Base-by-base conservation (phyloP, 202 grass and related monocot species). In the Musa balbisiana region DNA sequence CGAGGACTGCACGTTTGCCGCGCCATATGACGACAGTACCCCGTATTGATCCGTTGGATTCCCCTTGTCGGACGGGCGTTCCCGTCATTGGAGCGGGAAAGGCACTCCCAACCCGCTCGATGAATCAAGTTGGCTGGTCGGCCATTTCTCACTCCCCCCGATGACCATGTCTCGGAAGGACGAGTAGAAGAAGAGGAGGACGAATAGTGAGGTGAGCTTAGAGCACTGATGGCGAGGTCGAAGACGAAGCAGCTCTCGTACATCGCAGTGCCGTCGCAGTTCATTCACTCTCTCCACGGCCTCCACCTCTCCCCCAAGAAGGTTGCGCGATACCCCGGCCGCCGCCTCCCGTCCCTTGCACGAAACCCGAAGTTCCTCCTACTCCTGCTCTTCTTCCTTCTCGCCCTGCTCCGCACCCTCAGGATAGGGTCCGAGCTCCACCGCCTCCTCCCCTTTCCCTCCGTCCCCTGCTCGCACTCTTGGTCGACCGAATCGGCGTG, bases 171-270 rank as follows among this genome's bases (percentile, higher is more conserved):
- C 33, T 43, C 33, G 0, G 33, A 43, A 43, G 33, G 33, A 6
- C 33, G 1, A 43, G 33, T 52, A 23, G 49, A 51, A 55, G 71
- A 2, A 25, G 9, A 13, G 24, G 29, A 24, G 33, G 55, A 2
- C 16, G n/a, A 3, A 20, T 16, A 64, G 58, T 62, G 56, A 76
- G 33, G 58, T 51, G 1, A 64, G 74, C 58, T 76, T 19, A 43
- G 58, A 24, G 58, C 11, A 72, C 52, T 63, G 68, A 85, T 85
- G 84, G 84, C 60, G 79, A 85, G 59, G 73, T 76, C 80, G 68
- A 85, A 78, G 71, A 23, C 67, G 71, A 78, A 82, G 74, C 67
- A 74, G 33, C 67, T 82, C 55, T 68, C 84, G 2, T 82, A 60
- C 50, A 78, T 85, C 68, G 53, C 73, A 25, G 56, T 82, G 17